Evolutionary conservation across 441 rosid species (phyloP).

Genomic region (Gossypium schwendimanii): DNA sequence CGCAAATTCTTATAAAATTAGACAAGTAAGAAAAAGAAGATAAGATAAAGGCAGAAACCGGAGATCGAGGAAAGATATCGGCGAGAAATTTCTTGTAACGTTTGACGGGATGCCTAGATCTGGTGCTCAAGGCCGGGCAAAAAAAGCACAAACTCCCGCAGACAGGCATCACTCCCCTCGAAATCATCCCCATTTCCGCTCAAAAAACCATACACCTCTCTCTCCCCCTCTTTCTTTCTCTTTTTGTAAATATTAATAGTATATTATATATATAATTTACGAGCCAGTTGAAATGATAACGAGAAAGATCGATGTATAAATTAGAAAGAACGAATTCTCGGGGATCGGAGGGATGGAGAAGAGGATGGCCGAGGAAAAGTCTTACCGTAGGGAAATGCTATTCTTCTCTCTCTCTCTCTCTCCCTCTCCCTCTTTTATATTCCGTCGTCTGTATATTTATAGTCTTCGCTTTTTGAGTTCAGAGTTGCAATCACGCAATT

Average conservation of each 20-base stretch:
- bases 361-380: constrained; percentile 7
- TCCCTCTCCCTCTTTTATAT: neutral
- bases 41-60: constrained; percentile 25
- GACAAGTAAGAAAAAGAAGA: neutral
- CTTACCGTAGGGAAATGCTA: neutral
- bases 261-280: neutral
- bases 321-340: neutral
- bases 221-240: neutral
- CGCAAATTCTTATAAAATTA: neutral
- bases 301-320: neutral
- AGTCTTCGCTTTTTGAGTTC: neutral
- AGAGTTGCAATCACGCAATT: neutral
- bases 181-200: constrained; percentile 9
- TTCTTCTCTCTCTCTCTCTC: too few relatives aligned
- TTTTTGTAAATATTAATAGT: neutral
- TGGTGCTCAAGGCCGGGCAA: constrained; percentile 49
- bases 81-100: constrained; percentile 69
- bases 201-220: neutral
- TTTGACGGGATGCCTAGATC: constrained; percentile 73
- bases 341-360: constrained; percentile 9
- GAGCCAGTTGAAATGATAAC: neutral
- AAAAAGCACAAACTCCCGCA: constrained; percentile 12
- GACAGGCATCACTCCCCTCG: constrained; percentile 8
- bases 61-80: constrained; percentile 53
- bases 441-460: constrained; percentile 1